Base-by-base conservation (phyloP, 306 rosid genomes). In the Mucuna pruriens region DNA sequence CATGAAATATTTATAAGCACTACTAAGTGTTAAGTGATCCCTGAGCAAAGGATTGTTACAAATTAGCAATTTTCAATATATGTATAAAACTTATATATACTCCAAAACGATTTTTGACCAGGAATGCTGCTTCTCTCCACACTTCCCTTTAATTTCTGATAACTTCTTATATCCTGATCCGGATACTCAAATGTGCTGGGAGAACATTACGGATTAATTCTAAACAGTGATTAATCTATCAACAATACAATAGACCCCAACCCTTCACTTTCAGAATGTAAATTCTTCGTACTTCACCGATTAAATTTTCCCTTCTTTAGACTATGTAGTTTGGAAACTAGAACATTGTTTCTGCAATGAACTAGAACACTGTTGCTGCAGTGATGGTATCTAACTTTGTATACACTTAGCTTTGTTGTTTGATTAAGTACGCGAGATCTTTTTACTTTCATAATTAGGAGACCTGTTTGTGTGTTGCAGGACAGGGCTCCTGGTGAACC, bases 401-500 rank as follows among this genome's bases (percentile, higher is more conserved):
- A 45, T 71, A 74, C 74, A 17, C 54, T 76, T 79, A 22, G 52
- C 54, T 23, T 52, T 6, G 6, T 73, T 80, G 68, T 76, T 64
- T 55, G 78, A 71, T 20, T 16, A 52, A 45, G 40, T 48, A 1
- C 60, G 58, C 31, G 34, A 66, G 76, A 80, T 74, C 44, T 12
- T 33, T 60, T 23, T 60, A 44, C 26, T 33, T 40, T 9, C 39
- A 1, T 78, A 25, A 86, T 44, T 4, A 12, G 19, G 46, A 74
- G 45, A 71, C 60, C 42, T 44, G 34, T 81, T 67, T 69, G 40
- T 69, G 86, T 76, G 71, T 80, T 66, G 55, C 92, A 95, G 99
- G 85, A 71, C 79, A 89, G 99, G 90, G 83, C 85, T 78, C 94
- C 93, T 8, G 99, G 99, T 63, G 99, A 93, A 86, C 87, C 90